Evolutionary conservation across 1,284 basidiomycete species (phyloP).

Genomic region (Apiotrichum akiyoshidainum): DNA sequence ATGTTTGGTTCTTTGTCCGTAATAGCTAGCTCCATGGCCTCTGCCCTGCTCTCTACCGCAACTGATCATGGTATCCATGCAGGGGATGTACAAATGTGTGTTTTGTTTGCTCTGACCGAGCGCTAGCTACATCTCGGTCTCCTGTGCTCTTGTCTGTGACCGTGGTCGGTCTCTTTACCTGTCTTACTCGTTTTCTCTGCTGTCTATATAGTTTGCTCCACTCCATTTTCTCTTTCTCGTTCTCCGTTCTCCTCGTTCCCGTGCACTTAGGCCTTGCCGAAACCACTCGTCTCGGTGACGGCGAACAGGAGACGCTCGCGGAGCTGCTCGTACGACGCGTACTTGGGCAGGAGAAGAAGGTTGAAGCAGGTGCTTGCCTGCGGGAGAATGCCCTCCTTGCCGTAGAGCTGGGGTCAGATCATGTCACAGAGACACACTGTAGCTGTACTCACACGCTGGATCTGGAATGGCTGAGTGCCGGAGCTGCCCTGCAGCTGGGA

Average conservation of each 20-base stretch:
- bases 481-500: conserved; percentile 89
- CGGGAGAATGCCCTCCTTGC: conserved; percentile 47
- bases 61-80: conserved; percentile 4
- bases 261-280: conserved; percentile 59
- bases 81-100: conserved; percentile 4
- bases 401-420: conserved; percentile 55
- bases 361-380: conserved; percentile 52
- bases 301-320: conserved; percentile 81
- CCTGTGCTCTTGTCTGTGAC: neutral
- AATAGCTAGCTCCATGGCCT: too few relatives aligned
- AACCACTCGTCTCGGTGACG: conserved; percentile 90
- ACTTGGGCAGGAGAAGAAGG: conserved; percentile 74
- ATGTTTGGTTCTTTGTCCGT: too few relatives aligned
- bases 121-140: neutral
- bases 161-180: too few relatives aligned
- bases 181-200: too few relatives aligned
- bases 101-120: neutral
- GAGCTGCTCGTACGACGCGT: conserved; percentile 89
- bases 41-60: neutral
- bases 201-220: too few relatives aligned
- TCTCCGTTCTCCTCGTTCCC: too few relatives aligned
- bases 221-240: too few relatives aligned
- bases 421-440: conserved; percentile 38
- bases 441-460: conserved; percentile 65
- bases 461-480: conserved; percentile 92